A percentile compares a stretch with the other conserved stretches of the same genome.
phyloP scores from a whole-genome alignment of 306 rosid species.

The Vigna unguiculata region DNA sequence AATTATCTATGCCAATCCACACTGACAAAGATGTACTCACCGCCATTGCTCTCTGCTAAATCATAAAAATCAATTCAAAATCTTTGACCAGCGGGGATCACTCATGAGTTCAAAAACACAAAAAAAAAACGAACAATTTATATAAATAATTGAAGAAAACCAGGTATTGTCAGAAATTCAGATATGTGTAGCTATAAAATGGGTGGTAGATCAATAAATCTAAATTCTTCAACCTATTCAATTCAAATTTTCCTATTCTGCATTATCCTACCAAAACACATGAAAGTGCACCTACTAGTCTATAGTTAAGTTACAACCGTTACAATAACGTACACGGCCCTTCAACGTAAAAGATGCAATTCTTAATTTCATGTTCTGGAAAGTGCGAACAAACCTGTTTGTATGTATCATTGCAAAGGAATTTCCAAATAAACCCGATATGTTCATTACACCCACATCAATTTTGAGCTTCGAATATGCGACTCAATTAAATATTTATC shows the following conservation, averaged over 20 bases:
- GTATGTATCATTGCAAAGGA: neutral
- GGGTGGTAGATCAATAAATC: neutral
- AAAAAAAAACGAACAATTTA: neutral
- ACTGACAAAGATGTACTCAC: constrained; percentile 43
- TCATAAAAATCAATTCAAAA: constrained; percentile 36
- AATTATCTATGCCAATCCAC: constrained; percentile 20
- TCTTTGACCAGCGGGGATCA: constrained; percentile 38
- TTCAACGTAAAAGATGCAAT: no score
- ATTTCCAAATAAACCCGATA: neutral
- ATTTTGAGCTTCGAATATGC: neutral
- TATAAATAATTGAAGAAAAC: neutral
- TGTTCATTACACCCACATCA: neutral
- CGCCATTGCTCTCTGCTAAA: constrained; percentile 31
- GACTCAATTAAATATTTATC: neutral
- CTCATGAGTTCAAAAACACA: neutral
- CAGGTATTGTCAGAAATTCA: neutral
- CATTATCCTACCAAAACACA: neutral
- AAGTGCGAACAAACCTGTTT: neutral
- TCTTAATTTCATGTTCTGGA: neutral
- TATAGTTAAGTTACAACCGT: neutral
- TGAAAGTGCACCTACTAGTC: neutral
- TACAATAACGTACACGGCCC: neutral
- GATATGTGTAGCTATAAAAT: neutral
- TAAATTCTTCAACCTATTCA: constrained; percentile 15
- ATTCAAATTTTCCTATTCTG: neutral